Percentiles rank a stretch among this genome's conserved stretches.
Evolutionary conservation across 768 basidiomycete species (phyloP).

Genomic region (Trametes coccinea): DNA sequence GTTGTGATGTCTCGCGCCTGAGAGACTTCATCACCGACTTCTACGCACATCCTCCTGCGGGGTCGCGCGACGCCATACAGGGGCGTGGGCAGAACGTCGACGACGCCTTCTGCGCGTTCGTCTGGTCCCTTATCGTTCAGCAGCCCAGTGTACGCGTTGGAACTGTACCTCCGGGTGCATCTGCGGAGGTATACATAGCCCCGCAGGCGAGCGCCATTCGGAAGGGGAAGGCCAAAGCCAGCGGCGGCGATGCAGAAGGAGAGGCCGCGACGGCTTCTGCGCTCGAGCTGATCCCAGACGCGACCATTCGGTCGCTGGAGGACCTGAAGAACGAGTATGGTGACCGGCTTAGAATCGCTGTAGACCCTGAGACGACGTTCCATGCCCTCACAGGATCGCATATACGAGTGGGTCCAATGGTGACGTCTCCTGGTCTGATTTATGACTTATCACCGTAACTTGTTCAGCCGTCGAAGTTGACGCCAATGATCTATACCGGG

Average conservation of each 20-base stretch:
- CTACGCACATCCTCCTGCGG: slow-evolving; percentile 45
- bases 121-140: slow-evolving; percentile 78
- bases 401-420: slow-evolving; percentile 56
- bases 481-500: slow-evolving; percentile 81
- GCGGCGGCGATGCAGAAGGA: slow-evolving; percentile 41
- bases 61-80: not conserved
- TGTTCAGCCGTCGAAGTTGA: slow-evolving; percentile 71
- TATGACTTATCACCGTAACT: no score
- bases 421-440: not conserved
- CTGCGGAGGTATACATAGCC: slow-evolving; percentile 75
- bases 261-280: slow-evolving; percentile 39
- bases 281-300: slow-evolving; percentile 57
- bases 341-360: slow-evolving; percentile 66
- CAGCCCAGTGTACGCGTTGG: slow-evolving; percentile 80
- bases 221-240: slow-evolving; percentile 61
- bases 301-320: slow-evolving; percentile 53
- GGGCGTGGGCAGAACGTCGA: slow-evolving; percentile 59
- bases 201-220: slow-evolving; percentile 69
- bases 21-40: slow-evolving; percentile 69
- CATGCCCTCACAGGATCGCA: slow-evolving; percentile 84
- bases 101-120: slow-evolving; percentile 73
- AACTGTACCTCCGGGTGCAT: slow-evolving; percentile 56
- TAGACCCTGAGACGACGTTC: slow-evolving; percentile 73
- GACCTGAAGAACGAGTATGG: slow-evolving; percentile 61
- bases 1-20: slow-evolving; percentile 72